Conservation (phyloP, 2,329 filamentous ascomycete genomes). For the Colletotrichum limetticola region DNA sequence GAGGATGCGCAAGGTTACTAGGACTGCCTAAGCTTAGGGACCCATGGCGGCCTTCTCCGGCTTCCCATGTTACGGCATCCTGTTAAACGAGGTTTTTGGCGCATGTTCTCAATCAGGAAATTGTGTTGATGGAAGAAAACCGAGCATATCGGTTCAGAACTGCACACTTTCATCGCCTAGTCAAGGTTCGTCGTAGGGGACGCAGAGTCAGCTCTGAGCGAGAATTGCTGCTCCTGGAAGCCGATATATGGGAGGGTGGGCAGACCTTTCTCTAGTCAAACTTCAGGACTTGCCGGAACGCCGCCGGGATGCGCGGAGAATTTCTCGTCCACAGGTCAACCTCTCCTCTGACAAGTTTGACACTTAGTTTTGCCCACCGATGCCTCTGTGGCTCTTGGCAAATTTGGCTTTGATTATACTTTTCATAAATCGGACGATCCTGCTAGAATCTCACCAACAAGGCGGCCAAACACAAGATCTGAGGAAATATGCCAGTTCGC, state of each 20-base stretch:
- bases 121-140: neutral
- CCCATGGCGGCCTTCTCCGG: neutral
- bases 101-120: neutral
- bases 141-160: neutral
- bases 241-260: neutral
- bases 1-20: neutral
- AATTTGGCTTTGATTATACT: neutral
- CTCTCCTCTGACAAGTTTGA: slow-evolving; percentile 20
- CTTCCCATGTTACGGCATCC: neutral
- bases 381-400: neutral
- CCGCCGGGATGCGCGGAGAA: neutral
- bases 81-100: neutral
- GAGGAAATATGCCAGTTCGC: neutral
- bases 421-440: neutral
- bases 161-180: neutral
- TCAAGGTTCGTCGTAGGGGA: neutral
- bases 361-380: slow-evolving; percentile 3
- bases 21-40: neutral
- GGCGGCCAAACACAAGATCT: neutral
- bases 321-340: neutral
- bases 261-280: neutral
- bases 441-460: neutral
- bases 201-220: neutral
- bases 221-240: neutral
- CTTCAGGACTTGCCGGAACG: neutral